Base-by-base conservation (phyloP, 257 asterid species). In the Lavandula angustifolia region DNA sequence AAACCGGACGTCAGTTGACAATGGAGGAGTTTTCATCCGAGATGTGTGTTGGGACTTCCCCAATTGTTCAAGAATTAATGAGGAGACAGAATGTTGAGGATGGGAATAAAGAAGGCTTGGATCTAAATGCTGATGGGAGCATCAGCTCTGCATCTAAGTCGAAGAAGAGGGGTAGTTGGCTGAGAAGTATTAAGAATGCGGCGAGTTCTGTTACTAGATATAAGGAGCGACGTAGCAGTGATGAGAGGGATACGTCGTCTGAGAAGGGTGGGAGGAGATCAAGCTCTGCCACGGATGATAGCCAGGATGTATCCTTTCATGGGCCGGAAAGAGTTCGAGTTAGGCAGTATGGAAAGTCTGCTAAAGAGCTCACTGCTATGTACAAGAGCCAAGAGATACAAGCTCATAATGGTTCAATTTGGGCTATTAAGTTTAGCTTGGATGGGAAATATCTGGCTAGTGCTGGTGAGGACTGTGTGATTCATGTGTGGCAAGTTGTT, bases 381-480 rank as follows among this genome's bases (percentile, higher is more conserved):
- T 94, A 87, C 75, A 89, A 79, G 85, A 90, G 80, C 74, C 99
- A 94, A 72, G 99, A 94, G 80, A 86, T 94, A 42, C 88, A 76
- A 76, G 99, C 96, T 34, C 97, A 94, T 69, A 86, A 76, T 52
- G 99, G 99, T 11, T 88, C 97, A 3, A 87, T 94, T 66, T 94
- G 99, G 99, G 85, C 92, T n/a, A 85, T 94, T 62, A 86, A 83
- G 77, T 94, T 94, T 52, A 94, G 97, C 80, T 80, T 90, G 89
- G 99, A 94, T 42, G 99, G 99, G 62, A 84, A 86, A 75, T 87
- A 87, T 85, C 86, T 94, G 60, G 99, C 99, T 6, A 90, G 96
- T 84, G 99, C 99, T 55, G 99, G 99, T 56, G 99, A 90, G 82
- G 99, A 94, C 80, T 81, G 95, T 71, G 80, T 87, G 75, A 90